Evolutionary conservation across 306 rosid genomes (phyloP).

Genomic region (Rosa rugosa): DNA sequence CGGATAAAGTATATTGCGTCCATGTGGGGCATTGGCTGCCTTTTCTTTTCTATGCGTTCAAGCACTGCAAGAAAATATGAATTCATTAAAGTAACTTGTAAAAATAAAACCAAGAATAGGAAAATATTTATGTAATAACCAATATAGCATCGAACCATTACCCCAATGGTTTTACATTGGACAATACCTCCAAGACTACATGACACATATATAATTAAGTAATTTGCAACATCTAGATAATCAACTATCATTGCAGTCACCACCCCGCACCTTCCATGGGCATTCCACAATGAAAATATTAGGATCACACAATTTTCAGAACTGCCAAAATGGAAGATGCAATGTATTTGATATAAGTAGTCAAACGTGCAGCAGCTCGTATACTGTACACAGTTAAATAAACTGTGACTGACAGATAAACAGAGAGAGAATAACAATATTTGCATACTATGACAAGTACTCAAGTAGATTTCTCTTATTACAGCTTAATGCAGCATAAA

Average conservation of each 20-base stretch:
- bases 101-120: constrained; percentile 5
- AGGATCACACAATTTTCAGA: neutral
- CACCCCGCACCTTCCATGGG: neutral
- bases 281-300: neutral
- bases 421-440: neutral
- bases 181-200: neutral
- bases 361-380: neutral
- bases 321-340: neutral
- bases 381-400: neutral
- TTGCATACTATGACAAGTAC: neutral
- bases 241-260: neutral
- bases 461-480: no score
- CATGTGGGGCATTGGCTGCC: constrained; percentile 87
- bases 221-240: neutral
- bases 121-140: neutral
- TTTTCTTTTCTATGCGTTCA: constrained; percentile 80
- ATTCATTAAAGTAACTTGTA: neutral
- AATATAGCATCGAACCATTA: no score
- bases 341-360: neutral
- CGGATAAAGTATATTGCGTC: constrained; percentile 96
- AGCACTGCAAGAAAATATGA: constrained; percentile 63
- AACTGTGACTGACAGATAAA: neutral
- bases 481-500: neutral
- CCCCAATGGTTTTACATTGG: neutral
- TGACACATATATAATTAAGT: neutral